Conservation (phyloP, 2,329 filamentous ascomycete genomes). For the Acrodontium crateriforme region DNA sequence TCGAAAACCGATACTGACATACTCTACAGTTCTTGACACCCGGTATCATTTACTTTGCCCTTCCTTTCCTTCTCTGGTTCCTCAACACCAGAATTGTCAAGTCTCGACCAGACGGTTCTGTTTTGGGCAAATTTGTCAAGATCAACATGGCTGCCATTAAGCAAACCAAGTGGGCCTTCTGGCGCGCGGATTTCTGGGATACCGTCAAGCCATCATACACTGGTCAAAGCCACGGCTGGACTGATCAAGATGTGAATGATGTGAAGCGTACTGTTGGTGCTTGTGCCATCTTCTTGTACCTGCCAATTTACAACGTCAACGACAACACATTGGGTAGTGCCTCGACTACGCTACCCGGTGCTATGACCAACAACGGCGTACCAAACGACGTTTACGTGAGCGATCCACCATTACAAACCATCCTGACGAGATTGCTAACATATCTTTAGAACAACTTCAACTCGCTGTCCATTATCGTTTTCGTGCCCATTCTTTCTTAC, state of each 20-base stretch:
- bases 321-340: conserved; percentile 16
- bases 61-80: conserved; percentile 15
- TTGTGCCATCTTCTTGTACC: conserved; percentile 50
- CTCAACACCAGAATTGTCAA: conserved; percentile 10
- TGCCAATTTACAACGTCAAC: conserved; percentile 25
- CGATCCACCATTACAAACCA: too few relatives aligned
- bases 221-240: conserved; percentile 33
- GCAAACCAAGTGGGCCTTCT: conserved; percentile 11
- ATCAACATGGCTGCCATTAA: conserved; percentile 10
- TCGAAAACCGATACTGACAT: too few relatives aligned
- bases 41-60: conserved; percentile 46
- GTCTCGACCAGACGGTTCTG: conserved; percentile 12
- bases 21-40: conserved; percentile 47
- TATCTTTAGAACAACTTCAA: conserved; percentile 33
- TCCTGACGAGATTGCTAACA: too few relatives aligned
- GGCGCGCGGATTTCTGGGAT: conserved; percentile 13
- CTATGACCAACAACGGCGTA: conserved; percentile 18
- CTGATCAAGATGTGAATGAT: conserved; percentile 57
- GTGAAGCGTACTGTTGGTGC: conserved; percentile 50
- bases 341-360: conserved; percentile 10
- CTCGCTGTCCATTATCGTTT: conserved; percentile 29
- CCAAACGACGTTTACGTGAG: too few relatives aligned
- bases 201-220: conserved; percentile 11
- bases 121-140: conserved; percentile 11
- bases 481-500: conserved; percentile 28